Evolutionary conservation across 1,284 basidiomycete species (phyloP).

Genomic region (Golubevia sp.): DNA sequence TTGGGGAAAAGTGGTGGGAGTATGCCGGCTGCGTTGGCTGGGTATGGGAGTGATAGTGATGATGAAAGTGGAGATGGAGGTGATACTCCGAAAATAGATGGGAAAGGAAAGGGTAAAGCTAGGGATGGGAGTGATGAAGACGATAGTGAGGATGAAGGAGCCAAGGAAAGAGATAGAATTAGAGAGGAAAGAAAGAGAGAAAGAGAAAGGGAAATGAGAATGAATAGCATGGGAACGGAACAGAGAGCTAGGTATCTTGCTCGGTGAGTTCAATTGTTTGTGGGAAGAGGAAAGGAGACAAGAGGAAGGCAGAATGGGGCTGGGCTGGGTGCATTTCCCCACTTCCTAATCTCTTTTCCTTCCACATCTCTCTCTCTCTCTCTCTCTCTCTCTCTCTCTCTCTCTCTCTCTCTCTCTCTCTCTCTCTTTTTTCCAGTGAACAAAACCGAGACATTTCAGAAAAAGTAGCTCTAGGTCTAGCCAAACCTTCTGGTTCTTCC

Average conservation of each 20-base stretch:
- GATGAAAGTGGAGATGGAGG: background rate
- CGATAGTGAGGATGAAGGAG: constrained; percentile 32
- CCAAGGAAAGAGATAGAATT: constrained; percentile 46
- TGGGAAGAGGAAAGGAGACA: background rate
- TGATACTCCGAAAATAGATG: background rate
- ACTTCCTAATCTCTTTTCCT: no score
- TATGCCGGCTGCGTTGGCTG: constrained; percentile 26
- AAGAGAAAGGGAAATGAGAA: constrained; percentile 55
- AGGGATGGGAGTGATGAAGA: constrained; percentile 4
- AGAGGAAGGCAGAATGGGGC: background rate
- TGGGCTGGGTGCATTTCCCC: background rate
- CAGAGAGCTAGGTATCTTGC: constrained; percentile 49
- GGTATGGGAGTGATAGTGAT: constrained; percentile 26
- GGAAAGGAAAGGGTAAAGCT: background rate
- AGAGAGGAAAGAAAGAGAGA: constrained; percentile 56
- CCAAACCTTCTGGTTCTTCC: constrained; percentile 48
- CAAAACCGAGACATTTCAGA: constrained; percentile 60
- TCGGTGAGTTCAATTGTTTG: background rate
- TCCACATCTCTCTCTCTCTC: no score
- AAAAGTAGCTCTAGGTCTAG: constrained; percentile 56
- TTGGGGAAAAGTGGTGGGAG: constrained; percentile 10
- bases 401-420: background rate
- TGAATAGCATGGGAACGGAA: constrained; percentile 60
- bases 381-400: no score
- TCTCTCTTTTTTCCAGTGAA: constrained; percentile 20